A percentile compares a stretch with the other conserved stretches of the same genome.
Evolutionary conservation across 352 stramenopile species (phyloP).

Genomic region (Thraustochytrium striatum): DNA sequence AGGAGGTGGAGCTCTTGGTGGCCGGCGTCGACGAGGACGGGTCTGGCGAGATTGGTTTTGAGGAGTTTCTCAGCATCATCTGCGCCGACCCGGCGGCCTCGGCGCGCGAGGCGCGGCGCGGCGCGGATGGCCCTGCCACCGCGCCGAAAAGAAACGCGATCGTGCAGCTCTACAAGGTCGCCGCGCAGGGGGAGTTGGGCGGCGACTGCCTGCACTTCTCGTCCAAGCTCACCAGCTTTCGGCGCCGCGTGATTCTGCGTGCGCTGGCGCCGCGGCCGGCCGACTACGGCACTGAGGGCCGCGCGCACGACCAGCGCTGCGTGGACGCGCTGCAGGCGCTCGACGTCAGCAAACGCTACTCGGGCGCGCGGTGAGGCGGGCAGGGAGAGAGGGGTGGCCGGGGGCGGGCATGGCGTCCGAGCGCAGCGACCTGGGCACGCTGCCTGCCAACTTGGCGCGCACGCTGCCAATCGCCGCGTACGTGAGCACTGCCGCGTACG

Average conservation of each 20-base stretch:
- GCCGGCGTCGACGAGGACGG: constrained; percentile 64
- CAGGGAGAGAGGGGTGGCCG: too few species aligned
- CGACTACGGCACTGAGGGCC: too few species aligned
- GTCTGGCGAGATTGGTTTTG: constrained; percentile 32
- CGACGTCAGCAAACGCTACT: too few species aligned
- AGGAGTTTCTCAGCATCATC: constrained; percentile 41
- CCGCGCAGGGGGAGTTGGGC: constrained; percentile 9
- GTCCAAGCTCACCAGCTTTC: not conserved
- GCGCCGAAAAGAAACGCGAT: constrained; percentile 20
- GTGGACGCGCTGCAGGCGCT: too few species aligned
- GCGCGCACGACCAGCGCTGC: too few species aligned
- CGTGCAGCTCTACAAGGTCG: constrained; percentile 24
- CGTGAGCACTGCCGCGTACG: not conserved
- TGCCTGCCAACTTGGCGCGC: not conserved
- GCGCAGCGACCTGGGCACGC: not conserved
- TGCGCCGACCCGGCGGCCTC: not conserved
- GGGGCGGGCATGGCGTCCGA: not conserved
- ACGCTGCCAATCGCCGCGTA: not conserved
- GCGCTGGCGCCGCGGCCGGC: constrained; percentile 26
- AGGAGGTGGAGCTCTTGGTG: constrained; percentile 69
- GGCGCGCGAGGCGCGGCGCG: not conserved
- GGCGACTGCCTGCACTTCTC: not conserved
- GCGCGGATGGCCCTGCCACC: not conserved
- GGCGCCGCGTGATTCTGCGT: constrained; percentile 33
- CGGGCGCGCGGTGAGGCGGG: too few species aligned